Evolutionary conservation across 1,139 yeast genomes (phyloP), one percentile per base, ranked within the genome.

Genomic region (Lipomyces yarrowii): DNA sequence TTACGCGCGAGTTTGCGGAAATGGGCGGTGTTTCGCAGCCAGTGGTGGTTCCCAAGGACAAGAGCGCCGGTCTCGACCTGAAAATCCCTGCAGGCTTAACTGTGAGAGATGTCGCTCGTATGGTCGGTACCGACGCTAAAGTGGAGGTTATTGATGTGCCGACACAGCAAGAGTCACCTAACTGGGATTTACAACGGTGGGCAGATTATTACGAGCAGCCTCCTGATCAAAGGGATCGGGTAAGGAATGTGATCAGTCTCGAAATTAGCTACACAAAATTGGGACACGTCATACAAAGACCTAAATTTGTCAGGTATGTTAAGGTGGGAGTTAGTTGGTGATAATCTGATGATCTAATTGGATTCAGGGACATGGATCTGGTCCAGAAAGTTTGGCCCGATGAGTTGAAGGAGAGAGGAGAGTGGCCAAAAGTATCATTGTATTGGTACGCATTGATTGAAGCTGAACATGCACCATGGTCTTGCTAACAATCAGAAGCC

Each of bases 131-230:
- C 1, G 89, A 87, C 55, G 78, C 80, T 2, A 83, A 84, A 0
- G 83, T 92, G 1, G 96, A 91, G 68, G 97, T 92, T 0, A 70
- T 70, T 96, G 97, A 92, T 74, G 97, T 91, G 4, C 82, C 90
- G 23, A 88, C 96, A 0, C 98, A 92, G 73, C 89, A 88, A 67
- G 76, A 76, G 18, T 73, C 79, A 15, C 79, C 80, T 46, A 84
- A 85, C 5, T 92, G 97, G 97, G 82, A 84, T 42, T 78, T 91
- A 81, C 83, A 83, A 0, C 82, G 81, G 69, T 92, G 97, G 97
- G 79, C 87, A 63, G 88, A 89, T 54, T 91, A 91, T 76, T 91
- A 86, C 76, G 82, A 84, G 56, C 75, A 80, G 2, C 74, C 75
- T 11, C 77, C 77, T 0, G 76, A 78, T 1, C 80, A 80, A 39